Evolutionary conservation across 139 green algal species (phyloP).

Genomic region (Chlorella sp.): DNA sequence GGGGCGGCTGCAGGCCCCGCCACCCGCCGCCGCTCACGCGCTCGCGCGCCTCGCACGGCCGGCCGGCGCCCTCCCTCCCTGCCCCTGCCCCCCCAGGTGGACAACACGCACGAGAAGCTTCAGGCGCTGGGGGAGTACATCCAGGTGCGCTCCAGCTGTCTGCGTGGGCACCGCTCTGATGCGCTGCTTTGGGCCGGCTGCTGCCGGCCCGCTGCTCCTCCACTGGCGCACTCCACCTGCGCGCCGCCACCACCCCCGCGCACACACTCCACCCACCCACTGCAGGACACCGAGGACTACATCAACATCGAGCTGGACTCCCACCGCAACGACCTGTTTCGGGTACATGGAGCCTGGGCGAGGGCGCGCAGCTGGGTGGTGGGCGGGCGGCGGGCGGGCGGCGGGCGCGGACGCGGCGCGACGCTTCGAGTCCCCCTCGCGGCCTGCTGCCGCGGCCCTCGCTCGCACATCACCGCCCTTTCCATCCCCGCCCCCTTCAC

Average conservation of each 20-base stretch:
- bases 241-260: background rate
- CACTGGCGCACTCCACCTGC: no score
- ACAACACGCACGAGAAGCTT: slow-evolving; percentile 79
- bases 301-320: slow-evolving; percentile 96
- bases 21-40: no score
- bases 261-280: background rate
- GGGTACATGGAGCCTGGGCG: slow-evolving; percentile 10
- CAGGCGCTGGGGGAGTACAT: slow-evolving; percentile 91
- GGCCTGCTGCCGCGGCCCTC: no score
- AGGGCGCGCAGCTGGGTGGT: background rate
- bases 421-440: no score
- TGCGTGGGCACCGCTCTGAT: background rate
- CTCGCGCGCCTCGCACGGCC: no score
- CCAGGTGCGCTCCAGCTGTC: slow-evolving; percentile 52
- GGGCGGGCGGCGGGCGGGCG: no score
- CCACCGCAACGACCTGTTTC: slow-evolving; percentile 83
- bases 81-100: slow-evolving; percentile 25
- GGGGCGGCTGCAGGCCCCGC: no score
- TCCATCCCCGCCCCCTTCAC: no score
- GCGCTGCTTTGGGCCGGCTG: background rate
- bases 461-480: no score
- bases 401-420: no score
- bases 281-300: slow-evolving; percentile 88
- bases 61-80: no score
- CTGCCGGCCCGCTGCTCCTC: background rate